phyloP scores from a whole-genome alignment of 164 flowering plant genomes.

The Aristolochia fimbriata region DNA sequence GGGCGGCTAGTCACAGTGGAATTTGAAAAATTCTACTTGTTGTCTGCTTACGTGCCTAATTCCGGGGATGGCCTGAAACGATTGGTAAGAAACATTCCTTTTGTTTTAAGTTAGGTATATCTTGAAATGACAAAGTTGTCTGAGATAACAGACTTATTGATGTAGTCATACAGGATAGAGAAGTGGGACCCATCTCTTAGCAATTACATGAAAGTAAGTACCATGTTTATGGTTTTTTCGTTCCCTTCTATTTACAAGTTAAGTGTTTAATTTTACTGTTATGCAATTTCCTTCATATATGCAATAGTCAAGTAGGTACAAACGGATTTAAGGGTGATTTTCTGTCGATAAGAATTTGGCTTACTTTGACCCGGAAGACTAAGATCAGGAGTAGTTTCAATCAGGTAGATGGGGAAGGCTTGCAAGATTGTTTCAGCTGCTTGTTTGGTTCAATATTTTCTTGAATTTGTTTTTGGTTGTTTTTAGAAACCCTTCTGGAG shows the following conservation, averaged over 20 bases:
- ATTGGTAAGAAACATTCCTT: constrained; percentile 38
- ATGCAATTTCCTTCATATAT: no score
- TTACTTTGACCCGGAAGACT: no score
- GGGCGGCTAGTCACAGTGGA: constrained; percentile 90
- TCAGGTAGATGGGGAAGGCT: no score
- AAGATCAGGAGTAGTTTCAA: no score
- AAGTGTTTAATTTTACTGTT: no score
- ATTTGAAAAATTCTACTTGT: constrained; percentile 69
- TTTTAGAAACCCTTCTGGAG: no score
- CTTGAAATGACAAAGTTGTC: neutral
- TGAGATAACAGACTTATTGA: constrained; percentile 5
- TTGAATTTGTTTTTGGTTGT: no score
- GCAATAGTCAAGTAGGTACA: no score
- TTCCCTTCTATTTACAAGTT: neutral
- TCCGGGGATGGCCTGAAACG: constrained; percentile 94
- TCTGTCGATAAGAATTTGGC: no score
- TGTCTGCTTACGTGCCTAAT: constrained; percentile 83
- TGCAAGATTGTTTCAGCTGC: no score
- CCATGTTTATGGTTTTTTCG: neutral
- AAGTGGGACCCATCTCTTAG: constrained; percentile 89
- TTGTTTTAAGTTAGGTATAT: neutral
- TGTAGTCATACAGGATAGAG: constrained; percentile 71
- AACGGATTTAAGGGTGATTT: no score
- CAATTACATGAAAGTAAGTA: constrained; percentile 79
- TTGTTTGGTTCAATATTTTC: no score